A percentile compares a stretch with the other conserved stretches of the same genome.
Evolutionary conservation across 805 yeast genomes (phyloP).

Genomic region (Ogataea paraovalis): DNA sequence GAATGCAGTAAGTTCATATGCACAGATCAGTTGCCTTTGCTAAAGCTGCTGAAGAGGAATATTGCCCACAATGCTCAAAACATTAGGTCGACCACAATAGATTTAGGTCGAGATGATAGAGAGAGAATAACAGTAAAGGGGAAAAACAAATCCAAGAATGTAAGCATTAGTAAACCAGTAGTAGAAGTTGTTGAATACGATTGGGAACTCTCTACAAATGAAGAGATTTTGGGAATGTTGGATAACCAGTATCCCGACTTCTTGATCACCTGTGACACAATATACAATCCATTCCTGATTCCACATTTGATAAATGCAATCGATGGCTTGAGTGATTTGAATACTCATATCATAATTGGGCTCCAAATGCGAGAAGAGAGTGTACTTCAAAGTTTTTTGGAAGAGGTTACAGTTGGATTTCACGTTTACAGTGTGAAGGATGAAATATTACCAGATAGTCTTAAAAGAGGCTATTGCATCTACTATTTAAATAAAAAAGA

Average conservation of each 20-base stretch:
- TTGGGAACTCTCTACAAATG: slow-evolving; percentile 47
- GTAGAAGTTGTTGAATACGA: slow-evolving; percentile 52
- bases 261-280: slow-evolving; percentile 60
- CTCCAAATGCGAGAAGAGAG: slow-evolving; percentile 54
- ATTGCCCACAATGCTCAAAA: slow-evolving; percentile 35
- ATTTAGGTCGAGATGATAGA: background rate
- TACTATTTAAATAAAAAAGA: slow-evolving; percentile 30
- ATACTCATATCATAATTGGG: slow-evolving; percentile 39
- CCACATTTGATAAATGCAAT: slow-evolving; percentile 45
- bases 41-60: slow-evolving; percentile 47
- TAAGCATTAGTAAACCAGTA: slow-evolving; percentile 6
- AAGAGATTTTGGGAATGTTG: slow-evolving; percentile 3
- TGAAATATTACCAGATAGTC: slow-evolving; percentile 26
- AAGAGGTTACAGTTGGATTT: slow-evolving; percentile 30
- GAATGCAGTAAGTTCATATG: slow-evolving; percentile 40
- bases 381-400: slow-evolving; percentile 45
- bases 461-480: slow-evolving; percentile 43
- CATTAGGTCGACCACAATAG: slow-evolving; percentile 23
- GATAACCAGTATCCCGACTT: slow-evolving; percentile 35
- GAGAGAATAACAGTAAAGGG: background rate
- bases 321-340: slow-evolving; percentile 29
- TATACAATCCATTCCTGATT: slow-evolving; percentile 59
- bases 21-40: slow-evolving; percentile 54
- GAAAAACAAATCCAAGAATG: slow-evolving; percentile 3
- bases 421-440: slow-evolving; percentile 33